Conservation (phyloP, 306 rosid species). For the Cercis canadensis region DNA sequence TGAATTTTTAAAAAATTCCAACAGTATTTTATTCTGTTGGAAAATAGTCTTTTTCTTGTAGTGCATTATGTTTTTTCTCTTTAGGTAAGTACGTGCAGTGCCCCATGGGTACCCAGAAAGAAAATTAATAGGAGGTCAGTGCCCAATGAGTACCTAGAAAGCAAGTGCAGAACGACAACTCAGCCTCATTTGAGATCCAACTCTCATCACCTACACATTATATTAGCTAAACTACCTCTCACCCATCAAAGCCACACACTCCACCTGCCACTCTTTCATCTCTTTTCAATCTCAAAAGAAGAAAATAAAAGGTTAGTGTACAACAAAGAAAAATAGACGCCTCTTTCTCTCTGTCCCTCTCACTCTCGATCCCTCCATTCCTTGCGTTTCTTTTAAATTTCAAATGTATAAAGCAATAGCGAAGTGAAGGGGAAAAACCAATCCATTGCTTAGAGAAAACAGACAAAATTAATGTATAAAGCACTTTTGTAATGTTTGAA, state of each 20-base stretch:
- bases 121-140: too few relatives aligned
- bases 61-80: too few relatives aligned
- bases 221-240: too few relatives aligned
- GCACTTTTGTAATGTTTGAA: neutral
- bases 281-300: conserved; percentile 37
- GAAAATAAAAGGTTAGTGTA: conserved; percentile 3
- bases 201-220: too few relatives aligned
- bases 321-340: conserved; percentile 10
- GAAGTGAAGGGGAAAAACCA: conserved; percentile 13
- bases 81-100: too few relatives aligned
- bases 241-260: conserved; percentile 17
- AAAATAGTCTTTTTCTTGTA: too few relatives aligned
- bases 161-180: too few relatives aligned
- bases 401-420: conserved; percentile 9
- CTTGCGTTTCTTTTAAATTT: neutral
- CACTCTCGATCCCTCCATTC: neutral
- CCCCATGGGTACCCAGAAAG: too few relatives aligned
- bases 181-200: too few relatives aligned
- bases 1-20: too few relatives aligned
- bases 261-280: conserved; percentile 27
- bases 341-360: neutral
- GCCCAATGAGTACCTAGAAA: too few relatives aligned
- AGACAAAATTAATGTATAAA: neutral
- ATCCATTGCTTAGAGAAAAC: conserved; percentile 36
- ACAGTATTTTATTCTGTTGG: too few relatives aligned